Evolutionary conservation across 1,139 yeast species (phyloP).

Genomic region (Suhomyces bolitotheri): DNA sequence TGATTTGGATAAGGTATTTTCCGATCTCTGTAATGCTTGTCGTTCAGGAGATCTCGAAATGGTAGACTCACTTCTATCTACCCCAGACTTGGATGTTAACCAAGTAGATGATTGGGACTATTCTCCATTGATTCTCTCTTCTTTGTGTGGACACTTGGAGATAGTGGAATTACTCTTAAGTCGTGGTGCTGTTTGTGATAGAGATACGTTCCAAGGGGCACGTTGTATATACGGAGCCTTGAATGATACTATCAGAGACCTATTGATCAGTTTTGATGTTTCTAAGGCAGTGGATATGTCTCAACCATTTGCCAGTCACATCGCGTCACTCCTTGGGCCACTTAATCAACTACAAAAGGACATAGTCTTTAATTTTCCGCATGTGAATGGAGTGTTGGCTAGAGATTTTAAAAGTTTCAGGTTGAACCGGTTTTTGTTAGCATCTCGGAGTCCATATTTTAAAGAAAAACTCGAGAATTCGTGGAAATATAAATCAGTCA

Average conservation of each 20-base stretch:
- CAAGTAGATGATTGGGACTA: constrained; percentile 72
- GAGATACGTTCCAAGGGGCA: constrained; percentile 80
- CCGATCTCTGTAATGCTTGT: constrained; percentile 63
- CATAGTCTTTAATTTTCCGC: constrained; percentile 31
- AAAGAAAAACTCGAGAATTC: constrained; percentile 23
- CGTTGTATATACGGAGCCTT: constrained; percentile 79
- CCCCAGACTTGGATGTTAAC: constrained; percentile 59
- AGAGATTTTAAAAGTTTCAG: constrained; percentile 22
- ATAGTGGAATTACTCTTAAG: constrained; percentile 58
- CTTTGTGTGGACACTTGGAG: constrained; percentile 70
- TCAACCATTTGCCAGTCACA: constrained; percentile 77
- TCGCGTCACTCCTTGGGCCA: constrained; percentile 50
- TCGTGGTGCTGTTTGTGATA: constrained; percentile 74
- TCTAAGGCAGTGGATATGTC: constrained; percentile 65
- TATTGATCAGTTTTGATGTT: constrained; percentile 61
- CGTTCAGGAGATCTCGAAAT: constrained; percentile 65
- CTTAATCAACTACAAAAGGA: constrained; percentile 37
- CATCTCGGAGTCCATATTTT: constrained; percentile 38
- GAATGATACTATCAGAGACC: constrained; percentile 60
- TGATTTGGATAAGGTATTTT: constrained; percentile 25
- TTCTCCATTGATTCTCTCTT: constrained; percentile 70
- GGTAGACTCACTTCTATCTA: constrained; percentile 55
- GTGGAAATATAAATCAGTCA: constrained; percentile 26
- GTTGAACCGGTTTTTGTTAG: constrained; percentile 43
- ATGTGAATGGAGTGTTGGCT: constrained; percentile 17